Evolutionary conservation across 768 basidiomycete genomes (phyloP), one percentile per base, ranked within the genome.

Genomic region (Macrolepiota albuminosa): DNA sequence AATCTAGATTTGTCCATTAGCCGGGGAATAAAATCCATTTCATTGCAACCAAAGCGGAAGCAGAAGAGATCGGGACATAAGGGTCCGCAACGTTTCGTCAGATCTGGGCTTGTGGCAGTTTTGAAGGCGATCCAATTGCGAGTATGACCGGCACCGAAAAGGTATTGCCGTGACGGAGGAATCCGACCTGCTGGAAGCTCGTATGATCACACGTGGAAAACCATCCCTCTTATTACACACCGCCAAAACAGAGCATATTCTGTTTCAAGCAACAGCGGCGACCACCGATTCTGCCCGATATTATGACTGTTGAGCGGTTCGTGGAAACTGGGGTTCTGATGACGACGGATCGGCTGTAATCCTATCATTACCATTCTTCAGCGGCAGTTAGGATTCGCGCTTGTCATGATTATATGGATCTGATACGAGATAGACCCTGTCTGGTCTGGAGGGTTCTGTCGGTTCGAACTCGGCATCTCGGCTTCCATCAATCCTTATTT

Each of bases 301-400:
- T 62, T 61, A 63, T 57, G 58, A 51, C 48, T 60, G 42, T 48
- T 56, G 52, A 42, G 51, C 54, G 59, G 55, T 64, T 65, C 64
- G 61, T 62, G 61, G 59, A 66, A 65, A 57, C 63, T 67, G 64
- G 61, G 66, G 58, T 64, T 66, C 63, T 57, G 53, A 62, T 56
- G 59, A 57, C 51, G 58, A 50, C 56, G 48, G 59, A 66, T 66
- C 60, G 59, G 50, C 34, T 48, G 57, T 57, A 59, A 65, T 57
- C 62, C 60, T 61, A 60, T 50, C 45, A 58, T 46, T 21, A 40
- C 54, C 58, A 47, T 51, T 59, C 59, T 61, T 49, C 54, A 50
- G 56, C 56, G 40, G 56, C 26, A 58, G 29, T 10, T 57, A 51
- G 57, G 63, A 63, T 64, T 65, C 64, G 57, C 62, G 60, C 43